Conservation (phyloP, 768 basidiomycete species). For the Suillus americanus region DNA sequence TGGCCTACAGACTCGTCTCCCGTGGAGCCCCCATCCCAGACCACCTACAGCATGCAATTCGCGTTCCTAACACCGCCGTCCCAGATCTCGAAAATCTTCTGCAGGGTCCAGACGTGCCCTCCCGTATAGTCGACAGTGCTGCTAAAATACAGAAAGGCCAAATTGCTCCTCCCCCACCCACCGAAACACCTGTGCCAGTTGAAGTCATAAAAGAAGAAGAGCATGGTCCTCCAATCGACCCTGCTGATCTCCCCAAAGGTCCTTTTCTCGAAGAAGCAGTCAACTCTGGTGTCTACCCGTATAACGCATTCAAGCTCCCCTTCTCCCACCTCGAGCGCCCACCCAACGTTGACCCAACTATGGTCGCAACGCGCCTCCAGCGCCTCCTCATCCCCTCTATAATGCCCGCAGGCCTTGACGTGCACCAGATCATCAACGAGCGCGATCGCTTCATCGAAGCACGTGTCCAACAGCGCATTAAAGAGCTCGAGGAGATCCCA, state of each 20-base stretch:
- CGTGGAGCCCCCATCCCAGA: conserved; percentile 70
- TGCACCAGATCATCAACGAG: conserved; percentile 88
- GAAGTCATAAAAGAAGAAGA: conserved; percentile 57
- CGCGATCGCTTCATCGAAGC: conserved; percentile 90
- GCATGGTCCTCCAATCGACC: conserved; percentile 44
- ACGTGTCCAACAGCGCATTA: conserved; percentile 83
- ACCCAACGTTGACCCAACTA: conserved; percentile 54
- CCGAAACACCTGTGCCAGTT: conserved; percentile 18
- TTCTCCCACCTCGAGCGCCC: conserved; percentile 76
- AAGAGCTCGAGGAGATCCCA: conserved; percentile 79
- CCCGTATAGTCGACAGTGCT: conserved; percentile 70
- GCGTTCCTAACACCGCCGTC: conserved; percentile 58
- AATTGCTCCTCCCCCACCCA: conserved; percentile 23
- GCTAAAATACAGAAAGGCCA: conserved; percentile 69
- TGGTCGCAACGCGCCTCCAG: conserved; percentile 73
- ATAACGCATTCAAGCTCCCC: conserved; percentile 87
- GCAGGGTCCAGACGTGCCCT: conserved; percentile 56
- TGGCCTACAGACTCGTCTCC: conserved; percentile 73
- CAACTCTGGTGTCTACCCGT: conserved; percentile 83
- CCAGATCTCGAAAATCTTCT: conserved; percentile 66
- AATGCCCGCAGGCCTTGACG: conserved; percentile 90
- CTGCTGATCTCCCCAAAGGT: conserved; percentile 66
- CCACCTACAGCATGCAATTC: conserved; percentile 66
- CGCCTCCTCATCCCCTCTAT: conserved; percentile 84
- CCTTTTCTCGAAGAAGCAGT: conserved; percentile 78